Base-by-base conservation (phyloP, 148 eudicot genomes). In the Persicaria tinctoria region DNA sequence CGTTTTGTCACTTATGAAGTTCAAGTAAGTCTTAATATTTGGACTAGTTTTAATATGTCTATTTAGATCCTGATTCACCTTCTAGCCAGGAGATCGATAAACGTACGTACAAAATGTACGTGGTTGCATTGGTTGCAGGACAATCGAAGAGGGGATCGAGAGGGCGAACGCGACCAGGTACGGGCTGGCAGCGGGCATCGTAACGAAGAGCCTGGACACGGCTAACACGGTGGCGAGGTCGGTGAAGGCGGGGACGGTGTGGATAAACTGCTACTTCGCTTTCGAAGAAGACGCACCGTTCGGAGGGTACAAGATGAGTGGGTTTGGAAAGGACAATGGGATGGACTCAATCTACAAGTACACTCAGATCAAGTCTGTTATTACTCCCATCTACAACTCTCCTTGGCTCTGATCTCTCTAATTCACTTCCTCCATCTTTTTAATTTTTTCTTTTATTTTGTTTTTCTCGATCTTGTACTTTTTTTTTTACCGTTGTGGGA, bases 301-400 rank as follows among this genome's bases (percentile, higher is more conserved):
- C 38, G 97, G 94, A 2, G 97, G 96, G 18, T 92, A 92, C 64
- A 92, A 92, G 79, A 86, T 84, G 96, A 92, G 97, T 32, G 97
- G 97, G 8, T 81, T 81, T 9, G 97, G 97, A 0, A 86, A 91
- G 53, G 97, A 92, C 74, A 84, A 86, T 57, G 94, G 97, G 8
- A 32, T 81, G 53, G 85, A 92, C 76, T 80, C 90, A 84, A 84
- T 92, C 48, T 66, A 68, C 10, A 89, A 85, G 75, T 92, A 92
- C 83, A 82, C 88, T 86, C 94, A 92, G 77, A 87, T 90, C 73
- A 92, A 92, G 85, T 85, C 97, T 10, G 88, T 90, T 60, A 92
- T 92, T 46, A 85, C 92, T 27, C 77, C 88, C 9, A 60, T 75
- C 8, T 47, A 60, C 44, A 75, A 75, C 48, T 63, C 77, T 60